Conservation (phyloP, 139 green algal genomes). For the Tetradesmus obliquus region DNA sequence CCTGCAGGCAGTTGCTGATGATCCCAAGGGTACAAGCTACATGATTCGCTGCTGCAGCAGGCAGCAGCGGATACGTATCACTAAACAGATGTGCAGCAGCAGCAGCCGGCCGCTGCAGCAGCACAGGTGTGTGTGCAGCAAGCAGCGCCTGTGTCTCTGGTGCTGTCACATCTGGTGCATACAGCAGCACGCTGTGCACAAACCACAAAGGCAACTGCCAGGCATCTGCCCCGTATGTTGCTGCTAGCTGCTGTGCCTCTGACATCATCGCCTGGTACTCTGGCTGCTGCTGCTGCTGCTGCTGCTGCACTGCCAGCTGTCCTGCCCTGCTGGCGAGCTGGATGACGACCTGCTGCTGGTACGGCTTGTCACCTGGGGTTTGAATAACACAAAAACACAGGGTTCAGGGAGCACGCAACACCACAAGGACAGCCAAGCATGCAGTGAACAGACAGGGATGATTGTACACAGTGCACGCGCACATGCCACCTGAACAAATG, state of each 20-base stretch:
- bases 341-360: constrained; percentile 27
- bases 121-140: not conserved
- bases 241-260: constrained; percentile 37
- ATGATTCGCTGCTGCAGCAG: constrained; percentile 25
- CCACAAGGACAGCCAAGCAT: too few relatives aligned
- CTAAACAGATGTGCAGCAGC: constrained; percentile 31
- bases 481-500: not conserved
- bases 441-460: too few relatives aligned
- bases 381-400: not conserved
- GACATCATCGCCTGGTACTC: not conserved
- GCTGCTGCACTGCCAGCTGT: constrained; percentile 32
- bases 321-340: constrained; percentile 38
- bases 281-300: constrained; percentile 15
- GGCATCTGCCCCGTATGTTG: constrained; percentile 22
- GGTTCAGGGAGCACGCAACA: too few relatives aligned
- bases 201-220: constrained; percentile 40
- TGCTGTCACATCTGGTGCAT: constrained; percentile 2
- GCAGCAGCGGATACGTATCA: constrained; percentile 30
- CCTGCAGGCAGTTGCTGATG: not conserved
- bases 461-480: too few relatives aligned
- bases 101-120: constrained; percentile 22
- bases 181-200: constrained; percentile 27
- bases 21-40: constrained; percentile 2
- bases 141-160: not conserved
- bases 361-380: constrained; percentile 20